phyloP scores from a whole-genome alignment of 2,329 filamentous ascomycete genomes.

The Colletotrichum horii region DNA sequence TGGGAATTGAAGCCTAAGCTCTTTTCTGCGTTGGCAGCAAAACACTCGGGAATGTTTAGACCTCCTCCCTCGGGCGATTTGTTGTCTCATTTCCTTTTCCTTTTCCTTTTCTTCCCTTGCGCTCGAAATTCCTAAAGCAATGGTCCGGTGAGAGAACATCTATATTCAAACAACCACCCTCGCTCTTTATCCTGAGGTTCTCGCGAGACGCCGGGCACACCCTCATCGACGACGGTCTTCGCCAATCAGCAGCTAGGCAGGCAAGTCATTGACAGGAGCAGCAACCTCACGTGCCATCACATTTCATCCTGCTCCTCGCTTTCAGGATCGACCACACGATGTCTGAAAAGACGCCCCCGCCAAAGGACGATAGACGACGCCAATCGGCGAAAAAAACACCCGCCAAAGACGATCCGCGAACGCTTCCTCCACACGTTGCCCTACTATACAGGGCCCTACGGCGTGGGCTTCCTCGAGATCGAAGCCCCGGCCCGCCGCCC shows the following conservation, averaged over 20 bases:
- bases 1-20: neutral
- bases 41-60: neutral
- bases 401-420: conserved; percentile 38
- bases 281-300: neutral
- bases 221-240: neutral
- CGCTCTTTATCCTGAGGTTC: neutral
- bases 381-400: conserved; percentile 26
- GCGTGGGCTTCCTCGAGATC: conserved; percentile 71
- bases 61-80: neutral
- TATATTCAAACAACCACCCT: neutral
- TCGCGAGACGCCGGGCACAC: neutral
- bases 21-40: neutral
- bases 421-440: conserved; percentile 57
- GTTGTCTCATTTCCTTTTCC: neutral
- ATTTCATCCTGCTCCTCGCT: neutral
- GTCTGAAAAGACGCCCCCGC: neutral
- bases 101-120: neutral
- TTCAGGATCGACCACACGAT: neutral
- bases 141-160: neutral
- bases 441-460: conserved; percentile 67
- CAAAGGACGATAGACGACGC: neutral
- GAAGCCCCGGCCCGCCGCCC: conserved; percentile 61
- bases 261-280: neutral
- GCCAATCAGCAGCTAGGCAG: neutral
- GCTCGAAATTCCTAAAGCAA: neutral